A percentile compares a stretch with the other conserved stretches of the same genome.
Evolutionary conservation across 306 rosid genomes (phyloP).

Genomic region (Herpetospermum pedunculosum): DNA sequence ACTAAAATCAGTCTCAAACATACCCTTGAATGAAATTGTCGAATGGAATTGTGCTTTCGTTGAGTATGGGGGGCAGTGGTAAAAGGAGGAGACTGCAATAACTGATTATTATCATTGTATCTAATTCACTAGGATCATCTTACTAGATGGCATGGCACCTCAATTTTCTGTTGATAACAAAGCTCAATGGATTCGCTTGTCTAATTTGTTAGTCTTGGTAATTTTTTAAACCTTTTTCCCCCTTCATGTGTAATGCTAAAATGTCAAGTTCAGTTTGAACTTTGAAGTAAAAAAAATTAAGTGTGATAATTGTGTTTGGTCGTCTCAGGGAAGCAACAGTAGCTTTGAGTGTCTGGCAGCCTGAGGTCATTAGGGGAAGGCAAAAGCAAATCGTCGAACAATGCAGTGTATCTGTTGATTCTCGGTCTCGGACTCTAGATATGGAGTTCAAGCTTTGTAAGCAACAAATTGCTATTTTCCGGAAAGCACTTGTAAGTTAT

Average conservation of each 20-base stretch:
- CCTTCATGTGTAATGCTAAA: background rate
- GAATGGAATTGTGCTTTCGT: background rate
- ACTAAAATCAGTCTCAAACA: too few relatives aligned
- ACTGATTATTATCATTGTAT: background rate
- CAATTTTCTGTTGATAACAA: background rate
- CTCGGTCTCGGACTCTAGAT: constrained; percentile 33
- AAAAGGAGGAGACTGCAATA: background rate
- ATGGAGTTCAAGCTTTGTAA: constrained; percentile 55
- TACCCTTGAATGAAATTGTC: too few relatives aligned
- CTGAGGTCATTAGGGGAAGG: constrained; percentile 42
- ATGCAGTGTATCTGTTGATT: constrained; percentile 42
- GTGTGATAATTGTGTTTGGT: constrained; percentile 10
- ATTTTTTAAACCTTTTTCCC: background rate
- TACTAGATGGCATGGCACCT: background rate
- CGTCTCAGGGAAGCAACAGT: constrained; percentile 60
- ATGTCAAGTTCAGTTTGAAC: background rate
- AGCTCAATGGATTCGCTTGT: background rate
- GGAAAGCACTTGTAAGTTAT: constrained; percentile 53
- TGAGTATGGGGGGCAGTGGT: background rate
- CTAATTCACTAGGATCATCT: background rate
- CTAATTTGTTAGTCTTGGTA: background rate
- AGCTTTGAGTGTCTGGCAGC: constrained; percentile 91
- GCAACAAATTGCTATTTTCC: constrained; percentile 39
- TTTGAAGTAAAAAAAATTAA: background rate
- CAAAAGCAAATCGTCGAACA: constrained; percentile 47